Base-by-base conservation (phyloP, 2,329 filamentous ascomycete genomes). In the Tolypocladium nubicola region DNA sequence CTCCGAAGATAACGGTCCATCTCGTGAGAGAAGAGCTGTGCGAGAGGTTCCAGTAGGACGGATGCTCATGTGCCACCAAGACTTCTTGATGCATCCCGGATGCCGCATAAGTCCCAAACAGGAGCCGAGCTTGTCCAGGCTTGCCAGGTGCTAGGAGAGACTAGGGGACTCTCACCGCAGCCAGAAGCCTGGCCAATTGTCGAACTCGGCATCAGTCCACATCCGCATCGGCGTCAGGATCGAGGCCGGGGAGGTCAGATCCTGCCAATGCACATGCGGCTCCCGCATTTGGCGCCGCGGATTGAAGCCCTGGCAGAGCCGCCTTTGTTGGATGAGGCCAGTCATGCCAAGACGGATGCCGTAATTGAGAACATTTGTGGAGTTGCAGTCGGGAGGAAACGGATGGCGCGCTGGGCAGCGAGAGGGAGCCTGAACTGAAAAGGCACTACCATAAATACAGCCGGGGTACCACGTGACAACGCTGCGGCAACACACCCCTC, bases 371-470 rank as follows among this genome's bases (percentile, higher is more conserved):
- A 53, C 49, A 39, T 54, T 55, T 50, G 59, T 53, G 45, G 54
- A 60, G 56, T n/a, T 33, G 47, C 45, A 55, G 14, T 55, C 53
- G 53, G 53, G 53, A 55, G 30, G 53, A 58, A 35, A 58, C 56
- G 57, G 54, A 53, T 56, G 21, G 13, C 45, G 23, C 33, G 19
- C 50, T 53, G 35, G 35, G 35, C 52, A 26, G 13, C n/a, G 40
- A 47, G 40, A 47, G n/a, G 40, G 26, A n/a, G 26, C 26, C 26
- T n/a, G 45, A 19, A 43, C 19, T 21, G n/a, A 7, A 9, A 21
- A 2, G 11, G 9, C 40, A 7, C 3, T 43, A 2, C 43, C 23
- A 49, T 49, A 49, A 50, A 33, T 33, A 49, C 21, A 33, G 45
- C 8, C 9, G 2, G 19, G 3, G 26, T 19, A 13, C 47, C 47